Conservation (phyloP, 1,284 basidiomycete genomes). For the Puccinia hordei region DNA sequence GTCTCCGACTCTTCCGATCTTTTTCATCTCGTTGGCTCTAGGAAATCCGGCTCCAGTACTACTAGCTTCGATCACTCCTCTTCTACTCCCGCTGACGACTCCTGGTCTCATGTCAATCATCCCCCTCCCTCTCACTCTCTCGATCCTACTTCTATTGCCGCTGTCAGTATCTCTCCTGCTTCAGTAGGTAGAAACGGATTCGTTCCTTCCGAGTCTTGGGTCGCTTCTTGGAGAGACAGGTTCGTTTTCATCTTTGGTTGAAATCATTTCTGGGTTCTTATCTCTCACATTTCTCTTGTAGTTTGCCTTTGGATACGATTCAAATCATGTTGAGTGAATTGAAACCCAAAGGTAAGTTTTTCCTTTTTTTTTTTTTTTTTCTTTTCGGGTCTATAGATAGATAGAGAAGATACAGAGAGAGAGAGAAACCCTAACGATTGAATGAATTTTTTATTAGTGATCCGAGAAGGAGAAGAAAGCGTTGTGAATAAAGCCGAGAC, state of each 20-base stretch:
- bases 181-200: slow-evolving; percentile 37
- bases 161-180: background rate
- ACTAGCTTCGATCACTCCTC: background rate
- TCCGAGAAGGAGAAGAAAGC: background rate
- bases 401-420: no score
- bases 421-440: no score
- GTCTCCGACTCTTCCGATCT: background rate
- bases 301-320: slow-evolving; percentile 48
- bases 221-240: slow-evolving; percentile 51
- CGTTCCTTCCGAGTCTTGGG: slow-evolving; percentile 44
- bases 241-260: background rate
- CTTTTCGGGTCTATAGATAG: no score
- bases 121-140: background rate
- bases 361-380: background rate
- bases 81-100: background rate
- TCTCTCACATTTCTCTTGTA: background rate
- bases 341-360: slow-evolving; percentile 44
- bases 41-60: background rate
- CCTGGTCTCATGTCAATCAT: slow-evolving; percentile 4
- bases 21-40: slow-evolving; percentile 20
- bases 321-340: slow-evolving; percentile 49
- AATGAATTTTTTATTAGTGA: background rate
- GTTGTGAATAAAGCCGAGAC: background rate
- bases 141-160: background rate
- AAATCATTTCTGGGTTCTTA: background rate